Evolutionary conservation across 2,329 filamentous ascomycete species (phyloP).

Genomic region (Hypoxylon sp.): DNA sequence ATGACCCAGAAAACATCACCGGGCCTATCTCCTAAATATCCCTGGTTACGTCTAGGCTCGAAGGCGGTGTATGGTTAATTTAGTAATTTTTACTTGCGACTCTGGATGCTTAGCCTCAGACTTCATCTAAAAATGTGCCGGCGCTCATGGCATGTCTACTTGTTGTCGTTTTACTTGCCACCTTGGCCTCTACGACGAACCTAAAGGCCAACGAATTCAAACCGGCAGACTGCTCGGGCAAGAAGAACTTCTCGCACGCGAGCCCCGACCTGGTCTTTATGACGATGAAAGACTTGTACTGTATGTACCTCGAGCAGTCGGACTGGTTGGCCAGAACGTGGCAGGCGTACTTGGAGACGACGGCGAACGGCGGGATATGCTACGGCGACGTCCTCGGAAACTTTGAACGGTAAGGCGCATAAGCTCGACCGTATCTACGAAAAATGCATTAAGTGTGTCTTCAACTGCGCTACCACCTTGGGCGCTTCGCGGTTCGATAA

Average conservation of each 20-base stretch:
- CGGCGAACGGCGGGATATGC: neutral
- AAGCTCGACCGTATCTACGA: neutral
- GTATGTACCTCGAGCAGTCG: neutral
- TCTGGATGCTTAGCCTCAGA: too few species aligned
- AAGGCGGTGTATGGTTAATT: too few species aligned
- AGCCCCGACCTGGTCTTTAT: neutral
- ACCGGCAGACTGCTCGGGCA: neutral
- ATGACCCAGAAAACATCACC: slow-evolving; percentile 29
- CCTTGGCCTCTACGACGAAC: neutral
- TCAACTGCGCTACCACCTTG: neutral
- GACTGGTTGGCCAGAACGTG: neutral
- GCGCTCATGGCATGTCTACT: neutral
- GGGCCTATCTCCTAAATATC: slow-evolving; percentile 2
- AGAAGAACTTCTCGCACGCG: neutral
- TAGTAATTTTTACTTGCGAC: too few species aligned
- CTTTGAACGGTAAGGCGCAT: neutral
- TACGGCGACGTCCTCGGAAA: neutral
- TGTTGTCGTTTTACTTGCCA: neutral
- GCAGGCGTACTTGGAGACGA: neutral
- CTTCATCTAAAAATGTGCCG: neutral
- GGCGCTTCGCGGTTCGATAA: neutral
- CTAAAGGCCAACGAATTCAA: neutral
- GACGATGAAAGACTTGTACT: neutral
- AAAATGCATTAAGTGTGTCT: neutral
- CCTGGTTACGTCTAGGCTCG: too few species aligned